phyloP scores from a whole-genome alignment of 805 yeast genomes.

The Suhomyces kilbournensis region DNA sequence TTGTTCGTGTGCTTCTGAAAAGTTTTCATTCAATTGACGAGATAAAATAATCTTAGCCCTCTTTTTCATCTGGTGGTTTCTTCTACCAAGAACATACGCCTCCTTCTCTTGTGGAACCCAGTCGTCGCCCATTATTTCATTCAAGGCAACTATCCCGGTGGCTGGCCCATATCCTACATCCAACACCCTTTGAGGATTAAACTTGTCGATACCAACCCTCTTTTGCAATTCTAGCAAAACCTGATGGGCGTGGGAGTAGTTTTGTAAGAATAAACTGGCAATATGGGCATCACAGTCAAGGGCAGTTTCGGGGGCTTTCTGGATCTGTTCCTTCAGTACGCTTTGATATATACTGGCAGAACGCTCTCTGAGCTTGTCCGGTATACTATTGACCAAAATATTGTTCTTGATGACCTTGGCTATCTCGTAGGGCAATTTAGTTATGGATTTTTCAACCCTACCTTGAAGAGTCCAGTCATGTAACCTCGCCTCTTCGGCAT shows the following conservation, averaged over 20 bases:
- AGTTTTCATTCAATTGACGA: conserved; percentile 55
- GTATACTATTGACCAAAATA: conserved; percentile 57
- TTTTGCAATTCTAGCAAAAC: conserved; percentile 62
- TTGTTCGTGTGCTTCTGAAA: conserved; percentile 10
- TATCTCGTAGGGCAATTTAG: conserved; percentile 55
- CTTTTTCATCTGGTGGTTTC: conserved; percentile 61
- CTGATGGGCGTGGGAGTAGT: conserved; percentile 67
- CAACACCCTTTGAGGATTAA: conserved; percentile 64
- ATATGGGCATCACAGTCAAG: conserved; percentile 75
- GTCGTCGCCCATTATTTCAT: conserved; percentile 71
- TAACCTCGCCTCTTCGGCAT: conserved; percentile 52
- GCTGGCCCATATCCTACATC: conserved; percentile 92
- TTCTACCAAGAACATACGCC: conserved; percentile 65
- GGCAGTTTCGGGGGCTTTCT: conserved; percentile 40
- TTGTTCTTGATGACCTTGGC: conserved; percentile 61
- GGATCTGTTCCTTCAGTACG: conserved; percentile 53
- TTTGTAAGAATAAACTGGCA: conserved; percentile 76
- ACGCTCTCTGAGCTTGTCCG: conserved; percentile 59
- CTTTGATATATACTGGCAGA: conserved; percentile 56
- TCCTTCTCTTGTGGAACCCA: conserved; percentile 64
- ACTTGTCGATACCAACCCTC: conserved; percentile 48
- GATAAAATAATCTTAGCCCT: conserved; percentile 76
- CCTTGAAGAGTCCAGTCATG: conserved; percentile 58
- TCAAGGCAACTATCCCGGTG: conserved; percentile 83
- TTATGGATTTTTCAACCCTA: conserved; percentile 48